Percentiles rank a stretch among this genome's conserved stretches.
phyloP scores from a whole-genome alignment of 192 early-diverging fungal species.

The Coemansia erecta region DNA sequence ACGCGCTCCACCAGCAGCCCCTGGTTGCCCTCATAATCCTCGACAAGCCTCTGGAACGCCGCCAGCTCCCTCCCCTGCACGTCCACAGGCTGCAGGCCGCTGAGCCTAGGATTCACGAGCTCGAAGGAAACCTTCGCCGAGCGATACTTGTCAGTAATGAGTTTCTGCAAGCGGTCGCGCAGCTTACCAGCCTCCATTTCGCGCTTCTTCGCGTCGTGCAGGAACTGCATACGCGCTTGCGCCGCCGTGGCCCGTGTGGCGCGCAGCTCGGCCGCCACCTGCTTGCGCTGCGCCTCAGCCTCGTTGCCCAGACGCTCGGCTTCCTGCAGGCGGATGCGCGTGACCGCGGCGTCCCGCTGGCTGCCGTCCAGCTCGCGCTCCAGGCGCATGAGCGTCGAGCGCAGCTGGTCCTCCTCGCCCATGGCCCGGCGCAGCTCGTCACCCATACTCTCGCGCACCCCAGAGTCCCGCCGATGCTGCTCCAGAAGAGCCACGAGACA shows the following conservation, averaged over 20 bases:
- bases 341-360: conserved; percentile 38
- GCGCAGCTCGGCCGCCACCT: conserved; percentile 31
- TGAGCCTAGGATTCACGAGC: conserved; percentile 28
- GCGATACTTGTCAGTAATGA: conserved; percentile 43
- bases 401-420: conserved; percentile 49
- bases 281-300: conserved; percentile 21
- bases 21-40: conserved; percentile 41
- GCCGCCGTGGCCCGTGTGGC: conserved; percentile 30
- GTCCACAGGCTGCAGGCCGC: conserved; percentile 30
- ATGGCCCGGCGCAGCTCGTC: conserved; percentile 42
- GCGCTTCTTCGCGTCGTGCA: conserved; percentile 50
- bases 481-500: conserved; percentile 34
- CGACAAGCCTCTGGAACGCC: conserved; percentile 22
- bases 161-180: conserved; percentile 48
- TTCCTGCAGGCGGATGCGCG: conserved; percentile 32
- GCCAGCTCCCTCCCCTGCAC: neutral
- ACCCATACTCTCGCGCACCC: conserved; percentile 45
- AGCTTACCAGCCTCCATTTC: conserved; percentile 36
- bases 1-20: conserved; percentile 8
- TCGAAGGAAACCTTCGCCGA: conserved; percentile 28
- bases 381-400: conserved; percentile 24
- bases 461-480: conserved; percentile 28
- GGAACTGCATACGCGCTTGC: conserved; percentile 31
- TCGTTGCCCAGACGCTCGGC: conserved; percentile 14
- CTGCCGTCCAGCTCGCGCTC: conserved; percentile 40